Conservation (phyloP, 371 early-diverging fungal species). For the Mortierella sp. region DNA sequence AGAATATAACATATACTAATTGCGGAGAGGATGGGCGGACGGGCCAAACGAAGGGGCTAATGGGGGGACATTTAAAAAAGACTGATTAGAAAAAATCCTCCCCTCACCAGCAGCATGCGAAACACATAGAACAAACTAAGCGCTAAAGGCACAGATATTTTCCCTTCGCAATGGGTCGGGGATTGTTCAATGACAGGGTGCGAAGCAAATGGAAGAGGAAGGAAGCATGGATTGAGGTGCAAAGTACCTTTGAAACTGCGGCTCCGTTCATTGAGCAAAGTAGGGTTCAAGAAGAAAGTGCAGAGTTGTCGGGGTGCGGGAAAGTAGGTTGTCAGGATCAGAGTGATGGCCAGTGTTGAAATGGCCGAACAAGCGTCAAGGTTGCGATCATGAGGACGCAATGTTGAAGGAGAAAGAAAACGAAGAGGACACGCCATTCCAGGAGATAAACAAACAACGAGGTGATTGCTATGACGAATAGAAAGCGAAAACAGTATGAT, state of each 20-base stretch:
- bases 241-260: too few species aligned
- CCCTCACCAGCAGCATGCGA: not conserved
- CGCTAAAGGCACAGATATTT: not conserved
- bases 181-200: conserved; percentile 13
- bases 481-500: not conserved
- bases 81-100: not conserved
- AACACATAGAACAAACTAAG: not conserved
- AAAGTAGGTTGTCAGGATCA: not conserved
- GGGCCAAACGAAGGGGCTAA: not conserved
- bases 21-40: not conserved
- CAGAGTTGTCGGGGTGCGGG: not conserved
- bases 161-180: not conserved
- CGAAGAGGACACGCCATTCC: not conserved
- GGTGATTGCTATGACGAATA: not conserved
- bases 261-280: not conserved
- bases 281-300: not conserved
- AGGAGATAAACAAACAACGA: not conserved
- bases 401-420: not conserved
- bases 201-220: not conserved
- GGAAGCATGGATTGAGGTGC: too few species aligned
- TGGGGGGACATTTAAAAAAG: not conserved
- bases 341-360: not conserved
- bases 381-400: not conserved
- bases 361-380: not conserved
- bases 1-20: not conserved